phyloP scores from a whole-genome alignment of 768 basidiomycete genomes.

The Lentinula aciculospora region DNA sequence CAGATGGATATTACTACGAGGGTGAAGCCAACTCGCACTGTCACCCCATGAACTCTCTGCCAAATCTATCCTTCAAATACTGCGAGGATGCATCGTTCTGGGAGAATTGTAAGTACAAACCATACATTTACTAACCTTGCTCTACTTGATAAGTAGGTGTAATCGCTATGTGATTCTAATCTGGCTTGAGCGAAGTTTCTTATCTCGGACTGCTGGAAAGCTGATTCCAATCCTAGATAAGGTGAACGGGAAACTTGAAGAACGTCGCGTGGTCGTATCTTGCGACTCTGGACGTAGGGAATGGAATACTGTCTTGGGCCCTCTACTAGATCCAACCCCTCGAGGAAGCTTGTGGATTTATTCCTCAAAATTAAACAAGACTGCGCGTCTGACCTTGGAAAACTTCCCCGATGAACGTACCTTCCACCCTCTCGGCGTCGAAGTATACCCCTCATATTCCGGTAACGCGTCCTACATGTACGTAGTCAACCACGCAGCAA shows the following conservation, averaged over 20 bases:
- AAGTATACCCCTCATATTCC: slow-evolving; percentile 43
- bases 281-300: slow-evolving; percentile 35
- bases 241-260: slow-evolving; percentile 24
- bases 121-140: too few relatives aligned
- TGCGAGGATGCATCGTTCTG: slow-evolving; percentile 69
- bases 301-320: slow-evolving; percentile 82
- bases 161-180: too few relatives aligned
- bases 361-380: slow-evolving; percentile 19
- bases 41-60: slow-evolving; percentile 24
- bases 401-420: slow-evolving; percentile 53
- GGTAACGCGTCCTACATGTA: slow-evolving; percentile 53
- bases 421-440: slow-evolving; percentile 71
- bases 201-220: too few relatives aligned
- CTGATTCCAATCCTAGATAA: slow-evolving; percentile 22
- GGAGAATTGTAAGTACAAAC: slow-evolving; percentile 27
- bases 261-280: slow-evolving; percentile 14
- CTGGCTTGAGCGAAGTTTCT: too few relatives aligned
- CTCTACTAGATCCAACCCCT: slow-evolving; percentile 50
- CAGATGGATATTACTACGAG: slow-evolving; percentile 43
- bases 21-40: slow-evolving; percentile 48
- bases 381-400: slow-evolving; percentile 37
- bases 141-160: too few relatives aligned
- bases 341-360: slow-evolving; percentile 62
- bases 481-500: slow-evolving; percentile 63
- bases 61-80: slow-evolving; percentile 33